Evolutionary conservation across 2,329 filamentous ascomycete genomes (phyloP).

Genomic region (Neonectria ditissima): DNA sequence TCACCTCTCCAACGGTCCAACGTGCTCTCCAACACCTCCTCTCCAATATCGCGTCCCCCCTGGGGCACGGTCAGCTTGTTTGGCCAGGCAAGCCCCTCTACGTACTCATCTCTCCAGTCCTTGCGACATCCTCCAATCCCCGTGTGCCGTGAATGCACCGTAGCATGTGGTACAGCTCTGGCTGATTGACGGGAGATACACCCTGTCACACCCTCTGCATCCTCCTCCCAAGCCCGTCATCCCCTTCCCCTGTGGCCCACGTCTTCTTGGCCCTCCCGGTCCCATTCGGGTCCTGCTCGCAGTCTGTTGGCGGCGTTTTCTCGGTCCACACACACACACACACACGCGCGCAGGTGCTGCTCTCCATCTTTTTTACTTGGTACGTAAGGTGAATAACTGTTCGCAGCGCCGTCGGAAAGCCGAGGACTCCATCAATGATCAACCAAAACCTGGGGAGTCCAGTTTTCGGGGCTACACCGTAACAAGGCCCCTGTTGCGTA

Average conservation of each 20-base stretch:
- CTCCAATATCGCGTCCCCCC: not conserved
- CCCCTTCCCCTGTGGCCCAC: slow-evolving; percentile 12
- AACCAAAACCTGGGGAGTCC: slow-evolving; percentile 17
- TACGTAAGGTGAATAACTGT: slow-evolving; percentile 30
- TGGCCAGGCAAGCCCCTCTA: not conserved
- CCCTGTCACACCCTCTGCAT: not conserved
- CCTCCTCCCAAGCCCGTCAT: slow-evolving; percentile 17
- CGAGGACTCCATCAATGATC: slow-evolving; percentile 23
- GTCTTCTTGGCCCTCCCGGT: slow-evolving; percentile 12
- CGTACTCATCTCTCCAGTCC: not conserved
- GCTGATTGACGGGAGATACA: slow-evolving; percentile 8
- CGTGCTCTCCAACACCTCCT: not conserved
- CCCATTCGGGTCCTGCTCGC: slow-evolving; percentile 14
- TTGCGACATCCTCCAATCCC: not conserved
- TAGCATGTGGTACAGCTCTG: not conserved
- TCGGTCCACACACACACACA: slow-evolving; percentile 23
- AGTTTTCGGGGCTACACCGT: slow-evolving; percentile 17
- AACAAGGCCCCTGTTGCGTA: slow-evolving; percentile 19
- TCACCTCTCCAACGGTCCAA: not conserved
- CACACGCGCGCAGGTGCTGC: not conserved
- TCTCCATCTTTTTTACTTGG: slow-evolving; percentile 24
- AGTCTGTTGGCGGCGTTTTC: slow-evolving; percentile 26
- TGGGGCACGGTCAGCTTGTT: not conserved
- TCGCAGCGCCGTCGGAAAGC: slow-evolving; percentile 15
- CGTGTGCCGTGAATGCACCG: too few relatives aligned